These are phyloP conservation scores for Usnea hakonensis DNA, from an alignment of 495 filamentous ascomycete species.

Conservation along the genomic window DNA sequence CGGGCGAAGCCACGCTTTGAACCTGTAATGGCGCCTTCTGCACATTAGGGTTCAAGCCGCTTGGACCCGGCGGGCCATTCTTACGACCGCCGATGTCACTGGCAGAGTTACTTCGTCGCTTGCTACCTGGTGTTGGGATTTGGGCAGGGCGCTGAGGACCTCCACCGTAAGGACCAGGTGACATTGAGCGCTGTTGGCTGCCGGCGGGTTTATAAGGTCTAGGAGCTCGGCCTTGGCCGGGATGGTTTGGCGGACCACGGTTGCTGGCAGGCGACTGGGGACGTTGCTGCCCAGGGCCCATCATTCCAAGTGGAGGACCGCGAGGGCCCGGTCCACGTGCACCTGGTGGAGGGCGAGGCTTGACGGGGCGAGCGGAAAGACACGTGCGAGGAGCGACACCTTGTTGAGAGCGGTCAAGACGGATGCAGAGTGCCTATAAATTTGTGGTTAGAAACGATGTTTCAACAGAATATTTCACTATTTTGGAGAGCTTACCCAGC, in stretches of 20 bases:
- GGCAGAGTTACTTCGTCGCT: constrained; percentile 46
- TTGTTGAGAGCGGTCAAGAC: constrained; percentile 81
- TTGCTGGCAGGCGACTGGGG: constrained; percentile 38
- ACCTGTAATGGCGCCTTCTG: constrained; percentile 25
- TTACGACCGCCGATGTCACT: constrained; percentile 39
- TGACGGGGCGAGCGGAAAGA: constrained; percentile 84
- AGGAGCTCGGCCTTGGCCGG: constrained; percentile 30
- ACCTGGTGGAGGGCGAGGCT: constrained; percentile 61
- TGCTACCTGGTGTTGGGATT: constrained; percentile 36
- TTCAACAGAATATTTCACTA: background rate
- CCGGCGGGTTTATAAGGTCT: constrained; percentile 39
- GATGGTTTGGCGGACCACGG: constrained; percentile 36
- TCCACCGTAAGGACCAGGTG: constrained; percentile 45
- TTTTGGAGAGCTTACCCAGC: constrained; percentile 64
- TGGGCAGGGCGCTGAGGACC: constrained; percentile 38
- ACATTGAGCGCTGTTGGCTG: constrained; percentile 42
- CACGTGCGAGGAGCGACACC: constrained; percentile 92
- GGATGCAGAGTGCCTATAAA: constrained; percentile 73
- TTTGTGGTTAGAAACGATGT: constrained; percentile 9
- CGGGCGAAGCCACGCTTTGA: constrained; percentile 25
- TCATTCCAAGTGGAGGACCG: constrained; percentile 43
- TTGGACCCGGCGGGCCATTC: constrained; percentile 49
- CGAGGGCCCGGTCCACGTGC: constrained; percentile 34
- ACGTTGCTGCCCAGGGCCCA: constrained; percentile 44
- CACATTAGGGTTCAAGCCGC: constrained; percentile 50